Conservation (phyloP, 2,329 filamentous ascomycete species). For the Ramularia collo-cygni region DNA sequence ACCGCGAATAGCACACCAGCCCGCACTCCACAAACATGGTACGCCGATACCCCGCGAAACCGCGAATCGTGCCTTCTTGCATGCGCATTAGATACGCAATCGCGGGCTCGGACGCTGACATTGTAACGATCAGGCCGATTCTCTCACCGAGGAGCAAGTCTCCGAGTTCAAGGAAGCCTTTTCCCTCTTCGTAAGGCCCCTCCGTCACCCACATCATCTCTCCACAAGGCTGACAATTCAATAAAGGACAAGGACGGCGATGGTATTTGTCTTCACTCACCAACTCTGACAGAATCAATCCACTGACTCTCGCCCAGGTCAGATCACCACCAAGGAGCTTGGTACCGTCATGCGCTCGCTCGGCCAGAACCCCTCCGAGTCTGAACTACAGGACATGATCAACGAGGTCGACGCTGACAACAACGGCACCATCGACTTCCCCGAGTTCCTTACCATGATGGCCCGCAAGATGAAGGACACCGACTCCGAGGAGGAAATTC, state of each 20-base stretch:
- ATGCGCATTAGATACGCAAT: constrained; percentile 4
- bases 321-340: constrained; percentile 58
- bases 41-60: constrained; percentile 19
- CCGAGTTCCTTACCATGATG: constrained; percentile 63
- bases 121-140: constrained; percentile 65
- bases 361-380: constrained; percentile 55
- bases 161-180: constrained; percentile 99
- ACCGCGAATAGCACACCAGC: constrained; percentile 1
- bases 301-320: constrained; percentile 36
- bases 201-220: constrained; percentile 1
- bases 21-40: constrained; percentile 21
- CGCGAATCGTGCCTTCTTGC: too few species aligned
- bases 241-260: constrained; percentile 52
- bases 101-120: constrained; percentile 14
- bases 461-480: constrained; percentile 55
- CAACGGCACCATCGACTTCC: constrained; percentile 59
- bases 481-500: constrained; percentile 58
- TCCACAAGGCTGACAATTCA: constrained; percentile 17
- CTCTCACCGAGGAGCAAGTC: constrained; percentile 98
- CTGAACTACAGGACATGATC: constrained; percentile 60
- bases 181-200: constrained; percentile 88
- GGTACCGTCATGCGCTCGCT: constrained; percentile 59
- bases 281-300: not conserved
- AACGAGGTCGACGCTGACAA: constrained; percentile 60
- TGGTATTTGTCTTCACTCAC: constrained; percentile 37